Evolutionary conservation across 768 basidiomycete genomes (phyloP).

Genomic region (Leccinum pellstonianum): DNA sequence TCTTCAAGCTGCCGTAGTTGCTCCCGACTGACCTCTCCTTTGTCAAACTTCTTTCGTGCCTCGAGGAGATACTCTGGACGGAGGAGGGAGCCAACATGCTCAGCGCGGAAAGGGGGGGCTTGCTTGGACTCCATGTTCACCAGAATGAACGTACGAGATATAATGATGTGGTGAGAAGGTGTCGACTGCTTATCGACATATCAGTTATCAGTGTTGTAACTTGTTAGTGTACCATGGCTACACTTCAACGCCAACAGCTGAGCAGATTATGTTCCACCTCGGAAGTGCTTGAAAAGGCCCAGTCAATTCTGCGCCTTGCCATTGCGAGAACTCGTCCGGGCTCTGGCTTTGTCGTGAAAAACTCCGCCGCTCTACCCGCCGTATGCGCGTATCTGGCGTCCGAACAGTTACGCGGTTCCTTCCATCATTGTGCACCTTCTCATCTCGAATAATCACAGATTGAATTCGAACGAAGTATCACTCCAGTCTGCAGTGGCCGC

Average conservation of each 20-base stretch:
- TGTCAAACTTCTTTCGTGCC: no score
- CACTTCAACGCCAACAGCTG: not conserved
- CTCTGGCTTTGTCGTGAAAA: conserved; percentile 28
- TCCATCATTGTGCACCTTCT: not conserved
- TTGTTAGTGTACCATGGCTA: not conserved
- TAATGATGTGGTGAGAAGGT: no score
- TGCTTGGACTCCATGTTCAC: no score
- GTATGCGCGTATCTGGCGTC: conserved; percentile 35
- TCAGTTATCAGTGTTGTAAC: not conserved
- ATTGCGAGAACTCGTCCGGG: conserved; percentile 27
- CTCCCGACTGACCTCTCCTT: no score
- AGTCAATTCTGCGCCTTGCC: conserved; percentile 22
- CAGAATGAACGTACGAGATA: no score
- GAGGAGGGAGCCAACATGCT: no score
- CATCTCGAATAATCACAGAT: conserved; percentile 8
- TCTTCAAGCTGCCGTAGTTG: no score
- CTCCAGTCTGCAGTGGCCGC: conserved; percentile 25
- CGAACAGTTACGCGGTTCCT: conserved; percentile 25
- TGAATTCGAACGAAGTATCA: conserved; percentile 31
- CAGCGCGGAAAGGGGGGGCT: no score
- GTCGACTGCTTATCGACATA: no score
- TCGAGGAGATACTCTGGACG: no score
- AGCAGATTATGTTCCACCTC: not conserved
- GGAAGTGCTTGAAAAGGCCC: conserved; percentile 26
- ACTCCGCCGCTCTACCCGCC: conserved; percentile 24